These are phyloP conservation scores for Pseudonitzschia multiseries DNA, from an alignment of 108 stramenopile species.

Conservation along the genomic window DNA sequence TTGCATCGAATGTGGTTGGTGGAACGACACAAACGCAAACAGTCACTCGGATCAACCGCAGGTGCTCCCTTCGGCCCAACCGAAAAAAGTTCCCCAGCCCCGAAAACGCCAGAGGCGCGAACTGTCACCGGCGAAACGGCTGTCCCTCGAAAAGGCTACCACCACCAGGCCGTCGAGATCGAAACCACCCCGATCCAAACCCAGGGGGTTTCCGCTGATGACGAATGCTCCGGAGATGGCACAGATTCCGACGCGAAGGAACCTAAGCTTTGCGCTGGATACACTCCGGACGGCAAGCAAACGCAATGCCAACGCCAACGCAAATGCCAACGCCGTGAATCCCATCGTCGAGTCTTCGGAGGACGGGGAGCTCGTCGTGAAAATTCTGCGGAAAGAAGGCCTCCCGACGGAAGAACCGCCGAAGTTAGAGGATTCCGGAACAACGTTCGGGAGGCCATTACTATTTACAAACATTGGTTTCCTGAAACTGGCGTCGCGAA, in stretches of 20 bases:
- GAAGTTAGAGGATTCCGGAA: too few species aligned
- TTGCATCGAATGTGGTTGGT: too few species aligned
- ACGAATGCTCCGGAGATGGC: background rate
- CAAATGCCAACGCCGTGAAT: background rate
- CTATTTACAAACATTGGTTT: slow-evolving; percentile 66
- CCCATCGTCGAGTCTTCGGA: slow-evolving; percentile 18
- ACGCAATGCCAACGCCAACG: background rate
- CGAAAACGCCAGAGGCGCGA: slow-evolving; percentile 6
- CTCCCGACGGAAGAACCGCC: background rate
- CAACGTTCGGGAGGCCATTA: too few species aligned
- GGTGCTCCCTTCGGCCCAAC: slow-evolving; percentile 28
- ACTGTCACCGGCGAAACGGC: background rate
- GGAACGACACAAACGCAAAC: background rate
- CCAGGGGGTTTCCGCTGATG: slow-evolving; percentile 9
- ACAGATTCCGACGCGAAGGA: slow-evolving; percentile 14
- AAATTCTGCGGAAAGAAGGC: slow-evolving; percentile 21
- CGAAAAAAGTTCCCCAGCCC: slow-evolving; percentile 6
- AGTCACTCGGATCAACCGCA: slow-evolving; percentile 46
- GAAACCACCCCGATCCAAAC: background rate
- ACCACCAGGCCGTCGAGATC: background rate
- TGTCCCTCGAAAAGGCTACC: background rate
- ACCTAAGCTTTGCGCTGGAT: slow-evolving; percentile 16
- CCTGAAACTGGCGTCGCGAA: slow-evolving; percentile 56
- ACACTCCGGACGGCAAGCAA: background rate
- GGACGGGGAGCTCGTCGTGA: slow-evolving; percentile 29